Percentiles rank a stretch among this genome's conserved stretches.
These are phyloP conservation scores for Malassezia pachydermatis DNA, from an alignment of 1,284 basidiomycete species.

Conservation along the genomic window DNA sequence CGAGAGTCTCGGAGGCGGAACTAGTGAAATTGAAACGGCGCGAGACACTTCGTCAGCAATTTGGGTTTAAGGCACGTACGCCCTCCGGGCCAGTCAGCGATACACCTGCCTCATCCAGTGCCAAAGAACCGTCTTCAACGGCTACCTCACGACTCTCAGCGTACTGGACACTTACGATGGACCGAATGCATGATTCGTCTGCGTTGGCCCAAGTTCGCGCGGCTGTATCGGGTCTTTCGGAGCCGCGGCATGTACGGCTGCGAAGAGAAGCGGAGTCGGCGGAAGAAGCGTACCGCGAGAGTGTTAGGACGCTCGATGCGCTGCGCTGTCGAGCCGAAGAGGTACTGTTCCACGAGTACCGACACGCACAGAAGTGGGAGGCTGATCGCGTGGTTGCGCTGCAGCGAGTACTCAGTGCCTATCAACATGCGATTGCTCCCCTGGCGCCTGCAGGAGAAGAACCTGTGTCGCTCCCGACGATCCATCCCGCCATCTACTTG, in stretches of 20 bases:
- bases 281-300: constrained; percentile 32
- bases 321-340: constrained; percentile 36
- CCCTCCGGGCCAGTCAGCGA: too few species aligned
- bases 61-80: constrained; percentile 33
- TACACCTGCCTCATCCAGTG: not conserved
- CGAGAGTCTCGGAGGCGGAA: constrained; percentile 13
- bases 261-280: constrained; percentile 37
- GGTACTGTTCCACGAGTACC: constrained; percentile 37
- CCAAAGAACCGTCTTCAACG: constrained; percentile 1
- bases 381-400: constrained; percentile 34
- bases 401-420: constrained; percentile 28
- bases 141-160: constrained; percentile 18
- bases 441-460: too few species aligned
- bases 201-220: constrained; percentile 30
- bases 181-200: constrained; percentile 21
- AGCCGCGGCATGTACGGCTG: constrained; percentile 35
- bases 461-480: not conserved
- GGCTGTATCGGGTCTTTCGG: constrained; percentile 31
- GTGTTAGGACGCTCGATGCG: constrained; percentile 33
- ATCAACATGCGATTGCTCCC: constrained; percentile 20
- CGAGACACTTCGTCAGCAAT: constrained; percentile 44
- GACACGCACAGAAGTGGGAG: constrained; percentile 36
- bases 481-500: constrained; percentile 14
- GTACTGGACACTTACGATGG: constrained; percentile 33
- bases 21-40: constrained; percentile 35